Evolutionary conservation across 176 grass and related monocot species (phyloP).

Genomic region (Phyllostachys edulis): DNA sequence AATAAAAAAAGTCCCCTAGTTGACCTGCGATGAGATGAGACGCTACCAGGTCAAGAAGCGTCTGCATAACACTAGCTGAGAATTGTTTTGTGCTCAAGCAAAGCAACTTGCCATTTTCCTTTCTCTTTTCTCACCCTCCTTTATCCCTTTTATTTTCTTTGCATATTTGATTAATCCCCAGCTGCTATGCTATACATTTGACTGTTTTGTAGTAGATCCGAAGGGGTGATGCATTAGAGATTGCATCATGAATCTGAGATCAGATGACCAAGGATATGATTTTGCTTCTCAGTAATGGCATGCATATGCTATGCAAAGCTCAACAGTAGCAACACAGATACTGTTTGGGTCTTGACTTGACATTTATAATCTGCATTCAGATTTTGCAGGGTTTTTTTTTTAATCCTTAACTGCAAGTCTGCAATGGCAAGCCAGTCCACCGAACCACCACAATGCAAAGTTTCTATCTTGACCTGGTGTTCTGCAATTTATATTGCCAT

Average conservation of each 20-base stretch:
- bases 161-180: slow-evolving; percentile 2
- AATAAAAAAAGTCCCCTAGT: no score
- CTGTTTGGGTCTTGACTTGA: slow-evolving; percentile 18
- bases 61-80: slow-evolving; percentile 35
- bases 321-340: neutral
- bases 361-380: slow-evolving; percentile 18
- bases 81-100: slow-evolving; percentile 5
- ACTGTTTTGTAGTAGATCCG: neutral
- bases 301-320: neutral
- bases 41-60: slow-evolving; percentile 40
- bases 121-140: slow-evolving; percentile 22
- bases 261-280: slow-evolving; percentile 1
- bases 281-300: slow-evolving; percentile 22
- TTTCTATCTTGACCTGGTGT: slow-evolving; percentile 15
- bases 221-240: neutral
- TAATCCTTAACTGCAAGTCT: slow-evolving; percentile 2
- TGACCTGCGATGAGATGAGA: slow-evolving; percentile 38
- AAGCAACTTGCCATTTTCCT: slow-evolving; percentile 17
- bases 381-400: slow-evolving; percentile 1
- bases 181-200: slow-evolving; percentile 8
- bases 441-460: slow-evolving; percentile 10
- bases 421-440: neutral
- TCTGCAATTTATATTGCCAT: slow-evolving; percentile 1
- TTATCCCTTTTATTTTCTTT: slow-evolving; percentile 5
- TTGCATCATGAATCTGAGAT: slow-evolving; percentile 31